A percentile compares a stretch with the other conserved stretches of the same genome.
These are phyloP conservation scores for Trichoderma atroviride DNA, from an alignment of 2,329 filamentous ascomycete species.

Conservation along the genomic window DNA sequence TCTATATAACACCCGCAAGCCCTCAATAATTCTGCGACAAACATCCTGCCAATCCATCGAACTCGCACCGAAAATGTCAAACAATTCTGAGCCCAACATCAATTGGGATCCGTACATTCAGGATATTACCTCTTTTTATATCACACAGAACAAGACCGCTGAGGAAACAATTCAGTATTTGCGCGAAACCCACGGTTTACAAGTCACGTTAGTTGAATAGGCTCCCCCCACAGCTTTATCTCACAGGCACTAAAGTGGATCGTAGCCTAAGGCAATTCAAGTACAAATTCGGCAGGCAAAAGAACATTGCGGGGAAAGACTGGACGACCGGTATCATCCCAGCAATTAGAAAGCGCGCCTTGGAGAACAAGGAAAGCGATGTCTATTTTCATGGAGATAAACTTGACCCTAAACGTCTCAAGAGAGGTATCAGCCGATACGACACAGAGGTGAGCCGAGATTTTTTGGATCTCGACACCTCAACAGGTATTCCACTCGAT, in stretches of 20 bases:
- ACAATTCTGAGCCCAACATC: background rate
- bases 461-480: background rate
- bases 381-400: background rate
- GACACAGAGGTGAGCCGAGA: background rate
- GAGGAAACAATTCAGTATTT: background rate
- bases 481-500: background rate
- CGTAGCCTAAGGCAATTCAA: background rate
- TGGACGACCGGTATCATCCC: background rate
- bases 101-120: background rate
- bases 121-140: background rate
- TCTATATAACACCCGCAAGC: background rate
- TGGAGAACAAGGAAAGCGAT: background rate
- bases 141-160: background rate
- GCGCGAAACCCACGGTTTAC: background rate
- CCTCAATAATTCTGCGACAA: background rate
- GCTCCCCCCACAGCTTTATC: background rate
- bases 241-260: background rate
- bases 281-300: background rate
- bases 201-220: background rate
- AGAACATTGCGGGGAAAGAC: background rate
- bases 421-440: background rate
- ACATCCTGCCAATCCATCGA: background rate
- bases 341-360: background rate
- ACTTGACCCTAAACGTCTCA: background rate
- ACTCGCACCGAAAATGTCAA: background rate